Evolutionary conservation across 352 stramenopile genomes (phyloP), one percentile per base, ranked within the genome.

Genomic region (Pythium aristosporum): DNA sequence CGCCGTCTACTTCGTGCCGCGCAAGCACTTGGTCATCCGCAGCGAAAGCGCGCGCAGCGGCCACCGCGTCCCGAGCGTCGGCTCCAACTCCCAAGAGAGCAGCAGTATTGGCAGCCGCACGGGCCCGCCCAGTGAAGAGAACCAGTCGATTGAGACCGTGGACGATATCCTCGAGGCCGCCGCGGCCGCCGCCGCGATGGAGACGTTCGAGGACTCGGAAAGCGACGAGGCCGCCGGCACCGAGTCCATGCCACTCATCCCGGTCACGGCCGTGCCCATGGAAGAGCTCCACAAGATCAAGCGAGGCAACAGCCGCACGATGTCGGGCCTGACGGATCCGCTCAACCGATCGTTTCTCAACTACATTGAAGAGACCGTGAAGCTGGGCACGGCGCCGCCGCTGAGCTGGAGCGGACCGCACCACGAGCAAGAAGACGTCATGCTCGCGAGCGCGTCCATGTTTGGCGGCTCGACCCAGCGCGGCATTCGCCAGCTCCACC

Each of bases 1-100:
- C 11, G 83, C 77, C 20, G 82, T 94, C 57, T 92, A 92, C 64
- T 92, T 92, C 57, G 79, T 94, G 49, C 84, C 85, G 6, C 84
- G 80, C 62, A 88, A 89, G 69, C 80, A 94, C 56, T 49, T 94
- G 10, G 48, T 88, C 16, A 91, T 93, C 63, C 82, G 82, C 30
- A 88, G 69, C 57, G 81, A 88, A 23, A 63, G 65, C 25, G 73
- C 84, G 25, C 63, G 47, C 18, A 87, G 74, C 73, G 54, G 76
- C 72, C 12, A 80, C 69, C 11, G 25, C 25, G 34, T 39, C 11
- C 78, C 69, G 50, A 59, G 64, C 20, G 62, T 66, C n/a, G 73
- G 61, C 30, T 81, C 76, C 44, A 79, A 75, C 32, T 86, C 77
- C 7, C 75, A 76, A 2, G 73, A 64, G 20, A 82, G 75, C 52